A percentile compares a stretch with the other conserved stretches of the same genome.
Evolutionary conservation across 306 rosid species (phyloP).

Genomic region (Begonia loranthoides): DNA sequence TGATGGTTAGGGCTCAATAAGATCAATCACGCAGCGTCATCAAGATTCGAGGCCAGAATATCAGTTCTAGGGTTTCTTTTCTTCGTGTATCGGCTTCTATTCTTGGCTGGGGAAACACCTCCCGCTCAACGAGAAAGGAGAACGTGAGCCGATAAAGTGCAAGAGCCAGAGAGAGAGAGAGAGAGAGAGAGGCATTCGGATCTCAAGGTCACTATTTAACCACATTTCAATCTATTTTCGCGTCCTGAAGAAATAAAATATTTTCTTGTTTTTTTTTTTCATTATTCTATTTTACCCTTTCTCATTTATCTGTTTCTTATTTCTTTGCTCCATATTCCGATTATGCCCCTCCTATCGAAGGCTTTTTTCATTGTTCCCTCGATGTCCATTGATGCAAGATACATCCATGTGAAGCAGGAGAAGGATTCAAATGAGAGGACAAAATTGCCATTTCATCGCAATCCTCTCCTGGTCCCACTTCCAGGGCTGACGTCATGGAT

Average conservation of each 20-base stretch:
- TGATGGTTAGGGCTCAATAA: constrained; percentile 16
- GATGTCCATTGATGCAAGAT: too few relatives aligned
- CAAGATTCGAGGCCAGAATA: constrained; percentile 8
- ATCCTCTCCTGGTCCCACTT: too few relatives aligned
- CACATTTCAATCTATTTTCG: constrained; percentile 21
- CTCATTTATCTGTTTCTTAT: too few relatives aligned
- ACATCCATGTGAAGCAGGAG: too few relatives aligned
- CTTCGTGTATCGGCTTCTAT: constrained; percentile 9
- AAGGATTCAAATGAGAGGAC: too few relatives aligned
- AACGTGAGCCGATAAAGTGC: constrained; percentile 67
- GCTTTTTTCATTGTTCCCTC: too few relatives aligned
- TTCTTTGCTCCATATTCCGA: too few relatives aligned
- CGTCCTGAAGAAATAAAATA: constrained; percentile 20
- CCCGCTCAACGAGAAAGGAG: constrained; percentile 45
- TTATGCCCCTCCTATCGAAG: too few relatives aligned
- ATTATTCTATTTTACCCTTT: too few relatives aligned
- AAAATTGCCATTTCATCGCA: too few relatives aligned
- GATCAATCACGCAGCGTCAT: constrained; percentile 18
- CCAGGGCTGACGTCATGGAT: too few relatives aligned
- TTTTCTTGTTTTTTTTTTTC: too few relatives aligned
- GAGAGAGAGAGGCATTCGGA: constrained; percentile 29
- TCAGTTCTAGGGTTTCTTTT: constrained; percentile 6
- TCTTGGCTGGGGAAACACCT: constrained; percentile 23
- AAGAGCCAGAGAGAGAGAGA: not conserved
- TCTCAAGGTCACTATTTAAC: constrained; percentile 26